phyloP scores from a whole-genome alignment of 768 basidiomycete genomes.

The Suillus alpinus region DNA sequence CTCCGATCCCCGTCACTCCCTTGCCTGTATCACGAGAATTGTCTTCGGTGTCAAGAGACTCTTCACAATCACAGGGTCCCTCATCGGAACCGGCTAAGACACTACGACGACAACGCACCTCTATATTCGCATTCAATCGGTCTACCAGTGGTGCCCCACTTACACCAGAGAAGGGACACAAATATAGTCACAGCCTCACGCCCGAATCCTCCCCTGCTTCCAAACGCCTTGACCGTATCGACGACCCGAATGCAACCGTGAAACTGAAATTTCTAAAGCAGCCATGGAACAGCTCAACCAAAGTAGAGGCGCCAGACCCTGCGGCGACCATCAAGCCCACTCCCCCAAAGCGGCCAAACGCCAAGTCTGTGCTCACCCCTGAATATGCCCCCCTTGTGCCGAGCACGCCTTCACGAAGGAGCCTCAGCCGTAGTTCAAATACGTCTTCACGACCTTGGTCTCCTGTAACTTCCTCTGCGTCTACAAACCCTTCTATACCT shows the following conservation, averaged over 20 bases:
- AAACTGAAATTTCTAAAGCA: conserved; percentile 44
- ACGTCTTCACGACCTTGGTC: conserved; percentile 81
- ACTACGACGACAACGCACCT: conserved; percentile 58
- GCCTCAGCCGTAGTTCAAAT: conserved; percentile 72
- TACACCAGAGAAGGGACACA: conserved; percentile 63
- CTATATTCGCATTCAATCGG: conserved; percentile 54
- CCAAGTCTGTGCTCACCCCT: conserved; percentile 46
- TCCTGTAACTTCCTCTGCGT: conserved; percentile 67
- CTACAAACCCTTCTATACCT: conserved; percentile 46
- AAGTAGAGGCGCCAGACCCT: conserved; percentile 51
- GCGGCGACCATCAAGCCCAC: conserved; percentile 45
- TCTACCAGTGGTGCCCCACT: conserved; percentile 39
- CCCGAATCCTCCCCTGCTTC: conserved; percentile 63
- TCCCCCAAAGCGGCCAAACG: conserved; percentile 46
- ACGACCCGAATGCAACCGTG: conserved; percentile 39
- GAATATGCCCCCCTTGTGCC: conserved; percentile 46
- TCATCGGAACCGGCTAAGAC: conserved; percentile 50
- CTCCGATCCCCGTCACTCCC: conserved; percentile 42
- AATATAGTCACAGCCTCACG: conserved; percentile 67
- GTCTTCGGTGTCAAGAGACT: conserved; percentile 1
- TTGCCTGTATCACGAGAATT: conserved; percentile 43
- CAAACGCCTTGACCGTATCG: conserved; percentile 21
- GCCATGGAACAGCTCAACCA: conserved; percentile 82
- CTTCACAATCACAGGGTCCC: conserved; percentile 29
- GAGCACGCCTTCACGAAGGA: conserved; percentile 54